Evolutionary conservation across 768 basidiomycete species (phyloP).

Genomic region (Leccinum aurantiacum): DNA sequence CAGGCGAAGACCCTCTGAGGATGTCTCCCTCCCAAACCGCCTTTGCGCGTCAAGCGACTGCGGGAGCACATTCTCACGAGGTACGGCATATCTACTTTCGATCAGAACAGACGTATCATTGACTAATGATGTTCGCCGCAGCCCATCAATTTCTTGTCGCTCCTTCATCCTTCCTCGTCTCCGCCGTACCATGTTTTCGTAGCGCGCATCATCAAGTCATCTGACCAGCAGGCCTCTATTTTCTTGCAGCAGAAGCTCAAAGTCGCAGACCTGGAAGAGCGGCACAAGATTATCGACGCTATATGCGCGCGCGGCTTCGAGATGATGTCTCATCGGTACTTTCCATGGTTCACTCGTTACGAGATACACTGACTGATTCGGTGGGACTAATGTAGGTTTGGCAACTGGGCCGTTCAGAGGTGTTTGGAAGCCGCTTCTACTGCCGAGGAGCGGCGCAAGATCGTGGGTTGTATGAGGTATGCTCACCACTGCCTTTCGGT

Average conservation of each 20-base stretch:
- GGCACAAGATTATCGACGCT: constrained; percentile 82
- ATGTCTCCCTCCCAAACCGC: constrained; percentile 27
- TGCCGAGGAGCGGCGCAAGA: constrained; percentile 73
- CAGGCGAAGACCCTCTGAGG: constrained; percentile 32
- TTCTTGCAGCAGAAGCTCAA: constrained; percentile 90
- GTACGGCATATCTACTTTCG: constrained; percentile 35
- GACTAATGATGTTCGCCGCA: constrained; percentile 31
- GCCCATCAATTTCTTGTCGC: constrained; percentile 88
- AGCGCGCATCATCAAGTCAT: constrained; percentile 81
- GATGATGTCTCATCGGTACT: constrained; percentile 87
- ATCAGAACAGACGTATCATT: constrained; percentile 5
- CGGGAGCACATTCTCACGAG: constrained; percentile 45
- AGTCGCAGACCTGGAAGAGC: constrained; percentile 74
- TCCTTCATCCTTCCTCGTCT: constrained; percentile 81
- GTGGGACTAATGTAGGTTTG: constrained; percentile 54
- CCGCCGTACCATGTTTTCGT: constrained; percentile 85
- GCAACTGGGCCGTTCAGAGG: constrained; percentile 89
- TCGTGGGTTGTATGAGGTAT: constrained; percentile 85
- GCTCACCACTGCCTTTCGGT: constrained; percentile 11
- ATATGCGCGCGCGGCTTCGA: constrained; percentile 83
- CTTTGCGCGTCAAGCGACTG: constrained; percentile 29
- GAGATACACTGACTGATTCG: constrained; percentile 12
- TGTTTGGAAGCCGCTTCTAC: constrained; percentile 80
- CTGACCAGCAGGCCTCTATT: constrained; percentile 88
- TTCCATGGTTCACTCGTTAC: constrained; percentile 3